Evolutionary conservation across 257 asterid species (phyloP).

Genomic region (Catharanthus roseus): DNA sequence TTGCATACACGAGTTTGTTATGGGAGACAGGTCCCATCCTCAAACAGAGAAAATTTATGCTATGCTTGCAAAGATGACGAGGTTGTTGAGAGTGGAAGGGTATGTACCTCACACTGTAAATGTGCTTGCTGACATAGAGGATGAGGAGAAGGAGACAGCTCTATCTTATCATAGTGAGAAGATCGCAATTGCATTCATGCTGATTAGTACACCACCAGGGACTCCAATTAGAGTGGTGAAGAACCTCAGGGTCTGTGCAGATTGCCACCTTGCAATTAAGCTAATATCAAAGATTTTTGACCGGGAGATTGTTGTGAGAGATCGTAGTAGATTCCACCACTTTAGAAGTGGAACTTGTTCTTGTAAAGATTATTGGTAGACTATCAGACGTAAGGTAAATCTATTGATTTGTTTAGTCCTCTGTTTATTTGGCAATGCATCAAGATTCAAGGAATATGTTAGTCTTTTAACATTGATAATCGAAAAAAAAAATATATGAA

Average conservation of each 20-base stretch:
- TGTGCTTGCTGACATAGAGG: constrained; percentile 80
- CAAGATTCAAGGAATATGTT: not conserved
- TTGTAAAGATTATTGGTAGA: constrained; percentile 84
- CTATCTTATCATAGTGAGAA: constrained; percentile 76
- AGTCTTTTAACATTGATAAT: not conserved
- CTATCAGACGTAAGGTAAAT: not conserved
- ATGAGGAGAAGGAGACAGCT: constrained; percentile 87
- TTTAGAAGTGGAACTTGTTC: constrained; percentile 65
- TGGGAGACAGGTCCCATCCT: constrained; percentile 72
- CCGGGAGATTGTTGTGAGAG: constrained; percentile 74
- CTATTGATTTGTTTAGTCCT: not conserved
- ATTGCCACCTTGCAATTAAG: constrained; percentile 74
- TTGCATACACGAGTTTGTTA: constrained; percentile 53
- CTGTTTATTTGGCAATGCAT: not conserved
- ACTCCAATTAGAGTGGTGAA: constrained; percentile 59
- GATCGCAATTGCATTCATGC: constrained; percentile 64
- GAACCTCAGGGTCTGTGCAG: constrained; percentile 77
- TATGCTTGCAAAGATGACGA: constrained; percentile 76
- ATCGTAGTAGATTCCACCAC: constrained; percentile 84
- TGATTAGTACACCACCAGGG: constrained; percentile 60
- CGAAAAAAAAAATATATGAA: not conserved
- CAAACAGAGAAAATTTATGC: constrained; percentile 51
- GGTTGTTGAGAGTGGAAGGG: constrained; percentile 57
- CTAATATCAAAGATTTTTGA: constrained; percentile 49
- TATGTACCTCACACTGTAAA: constrained; percentile 62